Conservation (phyloP, 140 eudicot species). For the Cichorium intybus region DNA sequence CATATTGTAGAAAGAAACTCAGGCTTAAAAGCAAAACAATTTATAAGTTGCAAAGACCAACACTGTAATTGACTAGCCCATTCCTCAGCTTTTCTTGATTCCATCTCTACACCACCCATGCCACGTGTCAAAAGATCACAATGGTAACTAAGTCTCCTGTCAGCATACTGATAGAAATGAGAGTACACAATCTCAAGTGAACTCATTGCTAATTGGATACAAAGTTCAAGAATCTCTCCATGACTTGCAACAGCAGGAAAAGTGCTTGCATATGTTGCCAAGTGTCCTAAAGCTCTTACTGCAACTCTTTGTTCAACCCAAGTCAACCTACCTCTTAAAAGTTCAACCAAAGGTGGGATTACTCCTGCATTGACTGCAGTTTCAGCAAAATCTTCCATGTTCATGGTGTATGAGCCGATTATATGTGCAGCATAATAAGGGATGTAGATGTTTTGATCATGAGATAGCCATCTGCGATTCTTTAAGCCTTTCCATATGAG, state of each 20-base stretch:
- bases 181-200: conserved; percentile 95
- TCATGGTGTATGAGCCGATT: conserved; percentile 98
- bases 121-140: conserved; percentile 98
- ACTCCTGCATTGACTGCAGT: conserved; percentile 87
- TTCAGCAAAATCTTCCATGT: conserved; percentile 96
- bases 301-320: conserved; percentile 99
- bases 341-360: conserved; percentile 91
- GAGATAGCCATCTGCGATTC: conserved; percentile 94
- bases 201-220: conserved; percentile 93
- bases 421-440: conserved; percentile 99
- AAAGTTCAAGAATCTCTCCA: conserved; percentile 90
- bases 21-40: conserved; percentile 91
- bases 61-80: conserved; percentile 99
- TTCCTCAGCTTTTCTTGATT: conserved; percentile 98
- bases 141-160: conserved; percentile 85
- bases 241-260: conserved; percentile 81
- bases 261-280: conserved; percentile 90
- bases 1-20: conserved; percentile 89
- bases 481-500: conserved; percentile 93
- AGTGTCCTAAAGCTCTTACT: conserved; percentile 90
- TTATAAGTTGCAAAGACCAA: conserved; percentile 97
- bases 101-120: conserved; percentile 99
- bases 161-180: conserved; percentile 85
- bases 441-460: conserved; percentile 91
- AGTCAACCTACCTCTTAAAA: conserved; percentile 82